Base-by-base conservation (phyloP, 2,329 filamentous ascomycete genomes). In the Pseudopithomyces maydicus region DNA sequence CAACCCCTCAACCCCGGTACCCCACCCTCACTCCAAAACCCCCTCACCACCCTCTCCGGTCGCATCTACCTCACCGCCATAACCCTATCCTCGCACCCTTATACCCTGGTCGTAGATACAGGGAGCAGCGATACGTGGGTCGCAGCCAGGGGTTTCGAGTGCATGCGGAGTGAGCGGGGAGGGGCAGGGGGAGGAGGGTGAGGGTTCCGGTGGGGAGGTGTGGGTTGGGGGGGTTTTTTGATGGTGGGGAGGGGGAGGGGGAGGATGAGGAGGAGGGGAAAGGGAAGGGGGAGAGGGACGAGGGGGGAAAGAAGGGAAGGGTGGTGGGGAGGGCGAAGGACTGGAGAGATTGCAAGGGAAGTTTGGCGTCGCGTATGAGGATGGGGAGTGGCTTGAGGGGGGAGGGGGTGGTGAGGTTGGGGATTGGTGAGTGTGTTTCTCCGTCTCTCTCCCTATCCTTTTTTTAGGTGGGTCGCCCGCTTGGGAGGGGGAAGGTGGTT, bases 41-140 rank as follows among this genome's bases (percentile, higher is more conserved):
- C 56, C 23, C 59, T 73, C 23, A 47, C 62, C 43, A 70, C 68
- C 17, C 48, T 72, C 1, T 66, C 65, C 6, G 67, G 70, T 14
- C 60, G 70, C 26, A 64, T 74, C 12, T 73, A 73, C 54, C 68
- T 72, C 60, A 65, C 64, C n/a, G 65, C 63, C 26, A 52, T 71
- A n/a, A 67, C 63, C 2, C 43, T 72, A 19, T 62, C 54, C 15
- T 47, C 17, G 8, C 36, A 53, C 2, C 19, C 53, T 5, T 69
- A 70, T 43, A 64, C 63, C 6, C 49, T 71, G 36, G 66, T 72
- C 10, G 60, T 72, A 47, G 70, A 72, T 44, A 69, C 70, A 2
- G 70, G 69, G 14, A 62, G 54, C 29, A 58, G 58, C 8, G 70
- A 74, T 38, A 74, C 67, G 2, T 74, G 70, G 68, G 47, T 66